phyloP scores from a whole-genome alignment of 768 basidiomycete species.

The Lenzites betulinus region DNA sequence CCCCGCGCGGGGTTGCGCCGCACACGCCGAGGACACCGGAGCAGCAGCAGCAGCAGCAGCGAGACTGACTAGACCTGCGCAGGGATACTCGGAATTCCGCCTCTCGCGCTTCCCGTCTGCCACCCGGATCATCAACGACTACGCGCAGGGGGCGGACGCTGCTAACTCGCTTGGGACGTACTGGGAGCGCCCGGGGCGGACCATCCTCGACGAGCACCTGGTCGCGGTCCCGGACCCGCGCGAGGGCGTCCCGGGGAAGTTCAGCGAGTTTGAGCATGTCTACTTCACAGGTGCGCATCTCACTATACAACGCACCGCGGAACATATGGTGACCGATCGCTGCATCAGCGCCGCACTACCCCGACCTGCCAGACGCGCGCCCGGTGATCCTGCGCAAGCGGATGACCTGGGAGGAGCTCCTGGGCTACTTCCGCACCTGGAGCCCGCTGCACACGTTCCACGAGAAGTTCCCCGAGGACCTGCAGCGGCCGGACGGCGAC shows the following conservation, averaged over 20 bases:
- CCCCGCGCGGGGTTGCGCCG: background rate
- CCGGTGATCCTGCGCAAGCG: conserved; percentile 58
- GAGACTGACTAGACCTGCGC: conserved; percentile 64
- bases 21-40: background rate
- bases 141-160: conserved; percentile 60
- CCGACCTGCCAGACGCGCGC: conserved; percentile 37
- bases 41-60: too few species aligned
- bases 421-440: conserved; percentile 71
- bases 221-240: conserved; percentile 63
- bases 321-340: background rate
- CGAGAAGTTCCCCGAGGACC: conserved; percentile 61
- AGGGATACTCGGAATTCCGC: background rate
- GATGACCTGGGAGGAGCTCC: conserved; percentile 66
- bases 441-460: conserved; percentile 70
- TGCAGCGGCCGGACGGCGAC: conserved; percentile 52
- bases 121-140: conserved; percentile 51
- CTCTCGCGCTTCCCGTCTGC: background rate
- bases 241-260: conserved; percentile 33
- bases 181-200: conserved; percentile 81
- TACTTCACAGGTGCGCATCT: conserved; percentile 56
- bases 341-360: conserved; percentile 48
- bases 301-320: background rate
- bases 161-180: conserved; percentile 62
- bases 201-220: conserved; percentile 71
- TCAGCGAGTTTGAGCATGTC: conserved; percentile 49